Base-by-base conservation (phyloP, 768 basidiomycete species). In the Fistulinella prunicolor region DNA sequence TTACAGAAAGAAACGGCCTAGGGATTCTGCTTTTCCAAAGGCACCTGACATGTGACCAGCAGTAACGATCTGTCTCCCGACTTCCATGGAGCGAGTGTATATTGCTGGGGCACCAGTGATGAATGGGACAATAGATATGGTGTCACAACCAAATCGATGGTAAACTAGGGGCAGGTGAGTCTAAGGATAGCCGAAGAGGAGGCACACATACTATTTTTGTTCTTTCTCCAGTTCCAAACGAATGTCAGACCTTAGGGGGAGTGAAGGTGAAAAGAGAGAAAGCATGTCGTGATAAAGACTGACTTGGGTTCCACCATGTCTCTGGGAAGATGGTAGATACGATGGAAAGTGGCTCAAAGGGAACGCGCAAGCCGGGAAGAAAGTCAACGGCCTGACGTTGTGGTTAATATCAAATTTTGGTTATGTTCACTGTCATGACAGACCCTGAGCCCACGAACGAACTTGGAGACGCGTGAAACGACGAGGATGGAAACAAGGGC, bases 181-280 rank as follows among this genome's bases (percentile, higher is more conserved):
- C 12, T 3, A 20, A 8, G 21, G 10, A 4, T 41, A 14, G 26
- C 12, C 26, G 16, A 9, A 29, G 24, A n/a, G n/a, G n/a, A n/a
- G n/a, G n/a, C 2, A 23, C 8, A 21, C 50, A 20, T 36, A 49
- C 59, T 26, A 20, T 59, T 62, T 23, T 26, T 61, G 6, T 41
- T 48, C 37, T 54, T 55, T 46, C 57, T 59, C 61, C 57, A 62
- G 28, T 49, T 49, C 60, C 61, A 64, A 20, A 52, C 35, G 35
- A 62, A 62, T 3, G 41, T 13, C 3, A 44, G 6, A 10, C 61
- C 58, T 61, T 5, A 10, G 12, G 7, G 21, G 17, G 13, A n/a
- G 16, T 24, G 30, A 38, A 44, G 20, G 24, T 34, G 16, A 51
- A 21, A 21, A 12, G 4, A 24, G 28, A 34, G 23, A 46, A 5